Conservation (phyloP, 352 stramenopile genomes). For the Phytopythium litorale region DNA sequence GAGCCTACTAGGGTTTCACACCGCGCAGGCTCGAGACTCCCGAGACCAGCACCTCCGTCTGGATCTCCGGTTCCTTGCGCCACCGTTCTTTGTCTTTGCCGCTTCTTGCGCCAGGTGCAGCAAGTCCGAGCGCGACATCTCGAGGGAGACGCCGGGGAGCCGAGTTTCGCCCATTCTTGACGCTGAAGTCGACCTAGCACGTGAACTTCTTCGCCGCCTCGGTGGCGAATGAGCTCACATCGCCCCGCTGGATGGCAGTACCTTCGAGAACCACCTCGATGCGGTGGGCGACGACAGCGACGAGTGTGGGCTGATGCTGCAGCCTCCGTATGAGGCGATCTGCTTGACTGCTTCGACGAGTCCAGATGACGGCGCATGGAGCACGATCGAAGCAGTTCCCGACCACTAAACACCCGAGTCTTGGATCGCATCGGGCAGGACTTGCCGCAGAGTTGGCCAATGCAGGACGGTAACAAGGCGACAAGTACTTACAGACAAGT, state of each 20-base stretch:
- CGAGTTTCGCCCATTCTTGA: slow-evolving; percentile 27
- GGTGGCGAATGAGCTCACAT: slow-evolving; percentile 18
- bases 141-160: slow-evolving; percentile 45
- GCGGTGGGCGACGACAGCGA: slow-evolving; percentile 24
- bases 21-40: not conserved
- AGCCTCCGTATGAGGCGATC: slow-evolving; percentile 22
- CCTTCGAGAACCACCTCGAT: slow-evolving; percentile 28
- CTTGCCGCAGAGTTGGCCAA: not conserved
- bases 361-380: not conserved
- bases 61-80: slow-evolving; percentile 7
- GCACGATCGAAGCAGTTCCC: not conserved
- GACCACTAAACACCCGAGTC: not conserved
- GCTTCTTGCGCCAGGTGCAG: slow-evolving; percentile 55
- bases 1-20: not conserved
- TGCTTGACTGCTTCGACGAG: slow-evolving; percentile 22
- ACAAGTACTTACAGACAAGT: not conserved
- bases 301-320: slow-evolving; percentile 15
- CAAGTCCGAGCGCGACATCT: slow-evolving; percentile 53
- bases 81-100: slow-evolving; percentile 19
- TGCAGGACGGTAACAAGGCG: not conserved
- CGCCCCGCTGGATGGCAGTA: slow-evolving; percentile 11
- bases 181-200: slow-evolving; percentile 37
- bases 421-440: not conserved
- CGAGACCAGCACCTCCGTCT: not conserved
- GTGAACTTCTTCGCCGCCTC: slow-evolving; percentile 27